Percentiles rank a stretch among this genome's conserved stretches.
These are phyloP conservation scores for Fusarium avenaceum DNA, from an alignment of 2,329 filamentous ascomycete species.

Conservation along the genomic window DNA sequence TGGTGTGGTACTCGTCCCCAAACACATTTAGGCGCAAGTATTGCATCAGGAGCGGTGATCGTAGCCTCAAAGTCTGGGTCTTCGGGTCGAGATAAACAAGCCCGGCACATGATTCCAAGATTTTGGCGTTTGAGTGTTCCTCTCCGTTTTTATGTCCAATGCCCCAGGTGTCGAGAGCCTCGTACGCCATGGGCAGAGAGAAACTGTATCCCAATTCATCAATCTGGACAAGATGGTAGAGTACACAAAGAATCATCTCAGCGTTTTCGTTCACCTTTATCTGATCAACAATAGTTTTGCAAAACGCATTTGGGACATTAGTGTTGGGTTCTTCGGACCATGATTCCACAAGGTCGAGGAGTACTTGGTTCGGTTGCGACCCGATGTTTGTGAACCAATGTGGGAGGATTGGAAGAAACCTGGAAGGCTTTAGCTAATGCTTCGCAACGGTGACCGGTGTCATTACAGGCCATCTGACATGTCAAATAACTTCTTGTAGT, in stretches of 20 bases:
- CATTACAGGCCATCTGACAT: neutral
- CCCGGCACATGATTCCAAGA: neutral
- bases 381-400: neutral
- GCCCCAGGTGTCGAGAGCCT: neutral
- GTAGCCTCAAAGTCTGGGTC: neutral
- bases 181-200: neutral
- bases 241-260: neutral
- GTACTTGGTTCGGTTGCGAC: neutral
- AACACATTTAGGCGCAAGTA: neutral
- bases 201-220: neutral
- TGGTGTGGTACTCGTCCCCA: neutral
- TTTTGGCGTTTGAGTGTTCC: neutral
- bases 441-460: accelerated
- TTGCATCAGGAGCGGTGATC: neutral
- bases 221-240: neutral
- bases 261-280: neutral
- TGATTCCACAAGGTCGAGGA: neutral
- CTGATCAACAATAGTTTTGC: neutral
- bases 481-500: neutral
- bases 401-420: neutral
- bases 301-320: neutral
- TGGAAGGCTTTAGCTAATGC: neutral
- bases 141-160: neutral
- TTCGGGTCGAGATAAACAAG: neutral
- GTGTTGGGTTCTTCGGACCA: neutral